These are phyloP conservation scores for Pseudogymnoascus sp. DNA, from an alignment of 2,329 filamentous ascomycete genomes.

Conservation along the genomic window DNA sequence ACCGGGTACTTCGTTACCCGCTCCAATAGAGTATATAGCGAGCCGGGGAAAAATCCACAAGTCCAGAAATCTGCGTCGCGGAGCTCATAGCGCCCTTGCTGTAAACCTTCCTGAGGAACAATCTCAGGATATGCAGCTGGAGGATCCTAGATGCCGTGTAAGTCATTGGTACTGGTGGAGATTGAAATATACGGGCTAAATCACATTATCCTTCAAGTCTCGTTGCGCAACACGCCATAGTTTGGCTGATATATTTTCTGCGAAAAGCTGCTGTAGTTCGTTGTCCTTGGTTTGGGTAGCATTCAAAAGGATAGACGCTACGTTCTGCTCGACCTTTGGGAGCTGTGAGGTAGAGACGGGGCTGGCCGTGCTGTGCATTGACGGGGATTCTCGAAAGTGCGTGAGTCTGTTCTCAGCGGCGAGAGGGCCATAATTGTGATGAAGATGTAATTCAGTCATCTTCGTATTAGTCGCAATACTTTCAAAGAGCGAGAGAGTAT, in stretches of 20 bases:
- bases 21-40: slow-evolving; percentile 30
- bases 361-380: neutral
- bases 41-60: slow-evolving; percentile 36
- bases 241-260: slow-evolving; percentile 18
- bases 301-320: neutral
- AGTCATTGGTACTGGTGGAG: neutral
- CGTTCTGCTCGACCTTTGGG: neutral
- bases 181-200: neutral
- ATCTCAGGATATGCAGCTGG: slow-evolving; percentile 26
- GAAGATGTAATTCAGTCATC: neutral
- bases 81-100: slow-evolving; percentile 23
- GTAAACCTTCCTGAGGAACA: slow-evolving; percentile 24
- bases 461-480: neutral
- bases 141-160: neutral
- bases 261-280: slow-evolving; percentile 15
- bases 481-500: neutral
- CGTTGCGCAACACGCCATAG: slow-evolving; percentile 17
- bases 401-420: neutral
- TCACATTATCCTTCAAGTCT: slow-evolving; percentile 14
- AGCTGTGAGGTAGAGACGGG: neutral
- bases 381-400: neutral
- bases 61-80: slow-evolving; percentile 34
- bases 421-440: neutral
- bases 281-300: neutral
- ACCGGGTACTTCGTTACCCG: slow-evolving; percentile 26